Evolutionary conservation across 2,329 filamentous ascomycete species (phyloP).

Genomic region (Cercospora canescens): DNA sequence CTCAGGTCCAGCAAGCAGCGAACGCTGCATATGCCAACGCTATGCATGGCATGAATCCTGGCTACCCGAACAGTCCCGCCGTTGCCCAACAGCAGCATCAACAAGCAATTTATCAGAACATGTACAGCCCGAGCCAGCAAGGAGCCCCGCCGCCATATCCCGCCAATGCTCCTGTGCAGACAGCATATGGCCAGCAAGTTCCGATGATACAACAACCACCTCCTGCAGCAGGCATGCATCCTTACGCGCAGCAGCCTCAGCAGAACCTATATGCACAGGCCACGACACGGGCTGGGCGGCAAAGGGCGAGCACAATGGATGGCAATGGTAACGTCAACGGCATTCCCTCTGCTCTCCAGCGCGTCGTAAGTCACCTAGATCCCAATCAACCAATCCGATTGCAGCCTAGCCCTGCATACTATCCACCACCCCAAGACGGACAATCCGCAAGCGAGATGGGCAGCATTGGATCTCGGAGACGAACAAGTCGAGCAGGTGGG

Average conservation of each 20-base stretch:
- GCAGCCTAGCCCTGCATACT: constrained; percentile 95
- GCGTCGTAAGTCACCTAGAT: constrained; percentile 93
- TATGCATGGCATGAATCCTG: constrained; percentile 35
- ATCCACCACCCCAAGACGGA: constrained; percentile 86
- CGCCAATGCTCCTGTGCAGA: constrained; percentile 57
- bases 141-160: constrained; percentile 78
- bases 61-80: constrained; percentile 43
- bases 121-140: constrained; percentile 68
- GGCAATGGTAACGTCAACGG: constrained; percentile 86
- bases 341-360: constrained; percentile 87
- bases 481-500: constrained; percentile 52
- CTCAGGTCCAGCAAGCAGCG: constrained; percentile 46
- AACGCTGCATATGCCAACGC: constrained; percentile 31
- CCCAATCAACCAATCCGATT: constrained; percentile 90
- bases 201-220: constrained; percentile 61
- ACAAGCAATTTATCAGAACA: constrained; percentile 69
- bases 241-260: constrained; percentile 53
- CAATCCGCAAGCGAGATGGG: constrained; percentile 65
- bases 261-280: constrained; percentile 75
- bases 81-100: constrained; percentile 26
- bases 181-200: constrained; percentile 70
- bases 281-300: constrained; percentile 73
- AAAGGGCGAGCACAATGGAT: constrained; percentile 94
- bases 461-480: constrained; percentile 67
- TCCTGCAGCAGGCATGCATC: constrained; percentile 40